Evolutionary conservation across 148 eudicot genomes (phyloP), one percentile per base, ranked within the genome.

Genomic region (Diospyros kaki): DNA sequence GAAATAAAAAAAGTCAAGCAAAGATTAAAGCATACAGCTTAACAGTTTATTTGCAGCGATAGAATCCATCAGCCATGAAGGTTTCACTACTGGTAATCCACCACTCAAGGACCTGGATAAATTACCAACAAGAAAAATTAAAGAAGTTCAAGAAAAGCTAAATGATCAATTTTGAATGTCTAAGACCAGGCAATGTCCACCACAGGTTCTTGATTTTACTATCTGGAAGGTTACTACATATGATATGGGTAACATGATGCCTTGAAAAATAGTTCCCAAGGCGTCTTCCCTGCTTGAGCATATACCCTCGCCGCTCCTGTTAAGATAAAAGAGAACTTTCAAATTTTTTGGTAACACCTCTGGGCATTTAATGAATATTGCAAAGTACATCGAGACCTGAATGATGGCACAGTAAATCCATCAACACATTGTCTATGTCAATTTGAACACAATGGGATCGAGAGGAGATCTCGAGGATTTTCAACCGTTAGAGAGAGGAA

Each of bases 251-350:
- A 50, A 95, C 97, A 66, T 81, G 90, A 44, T 72, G 89, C 84
- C 89, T 90, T n/a, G 98, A 95, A 83, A 92, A 95, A 79, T 95
- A 95, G 83, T 95, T 95, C 84, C 87, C 91, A 75, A 90, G 89
- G 28, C 85, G 90, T 28, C 98, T 97, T 40, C 98, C 98, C 52
- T 90, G 84, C 90, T 88, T 92, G 75, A 89, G 76, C 98, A 95
- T 92, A 82, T 85, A 95, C 51, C 82, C 87, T 75, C 89, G 84
- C 78, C 92, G 80, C 81, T 95, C 97, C 98, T 92, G 81, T 14
- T 42, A 2, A 68, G 15, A 41, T 28, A 28, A 28, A 28, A 28
- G 28, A 28, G 28, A 28, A 28, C 28, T 28, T 28, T 28, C 28
- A 28, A 9, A 9, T 8, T 63, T 41, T 17, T 74, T 51, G 39